phyloP scores from a whole-genome alignment of 2,329 filamentous ascomycete genomes.

The Colletotrichum tofieldiae region DNA sequence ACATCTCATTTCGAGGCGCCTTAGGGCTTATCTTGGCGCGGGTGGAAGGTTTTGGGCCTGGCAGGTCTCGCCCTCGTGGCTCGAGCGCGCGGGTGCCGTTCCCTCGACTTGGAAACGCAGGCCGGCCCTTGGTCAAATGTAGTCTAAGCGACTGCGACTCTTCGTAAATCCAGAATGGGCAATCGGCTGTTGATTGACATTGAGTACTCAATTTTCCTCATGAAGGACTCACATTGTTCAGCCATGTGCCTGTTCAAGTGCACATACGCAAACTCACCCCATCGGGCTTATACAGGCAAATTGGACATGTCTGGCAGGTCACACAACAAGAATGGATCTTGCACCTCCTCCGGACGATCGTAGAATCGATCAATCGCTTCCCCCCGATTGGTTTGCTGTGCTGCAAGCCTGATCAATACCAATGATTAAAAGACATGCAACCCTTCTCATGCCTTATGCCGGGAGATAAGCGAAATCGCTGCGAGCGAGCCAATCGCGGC shows the following conservation, averaged over 20 bases:
- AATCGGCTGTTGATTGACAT: not conserved
- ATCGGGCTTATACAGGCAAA: not conserved
- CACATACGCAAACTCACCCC: not conserved
- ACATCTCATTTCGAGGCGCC: not conserved
- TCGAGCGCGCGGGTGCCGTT: not conserved
- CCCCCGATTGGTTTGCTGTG: not conserved
- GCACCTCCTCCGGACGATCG: not conserved
- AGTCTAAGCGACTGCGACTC: not conserved
- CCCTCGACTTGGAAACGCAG: not conserved
- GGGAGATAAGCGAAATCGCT: slow-evolving; percentile 33
- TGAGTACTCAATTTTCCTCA: not conserved
- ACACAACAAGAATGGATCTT: not conserved
- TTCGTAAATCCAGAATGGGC: not conserved
- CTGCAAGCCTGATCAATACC: slow-evolving; percentile 22
- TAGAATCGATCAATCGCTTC: not conserved
- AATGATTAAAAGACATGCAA: slow-evolving; percentile 28
- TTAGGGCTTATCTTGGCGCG: slow-evolving; percentile 35
- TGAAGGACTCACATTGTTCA: not conserved
- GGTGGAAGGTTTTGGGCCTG: not conserved
- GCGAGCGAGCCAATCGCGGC: slow-evolving; percentile 25
- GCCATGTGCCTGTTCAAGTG: not conserved
- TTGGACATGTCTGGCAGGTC: not conserved
- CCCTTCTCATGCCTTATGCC: slow-evolving; percentile 7
- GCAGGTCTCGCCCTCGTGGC: not conserved
- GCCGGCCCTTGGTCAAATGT: not conserved